These are phyloP conservation scores for Parascedosporium putredinis DNA, from an alignment of 2,329 filamentous ascomycete species.

Conservation along the genomic window DNA sequence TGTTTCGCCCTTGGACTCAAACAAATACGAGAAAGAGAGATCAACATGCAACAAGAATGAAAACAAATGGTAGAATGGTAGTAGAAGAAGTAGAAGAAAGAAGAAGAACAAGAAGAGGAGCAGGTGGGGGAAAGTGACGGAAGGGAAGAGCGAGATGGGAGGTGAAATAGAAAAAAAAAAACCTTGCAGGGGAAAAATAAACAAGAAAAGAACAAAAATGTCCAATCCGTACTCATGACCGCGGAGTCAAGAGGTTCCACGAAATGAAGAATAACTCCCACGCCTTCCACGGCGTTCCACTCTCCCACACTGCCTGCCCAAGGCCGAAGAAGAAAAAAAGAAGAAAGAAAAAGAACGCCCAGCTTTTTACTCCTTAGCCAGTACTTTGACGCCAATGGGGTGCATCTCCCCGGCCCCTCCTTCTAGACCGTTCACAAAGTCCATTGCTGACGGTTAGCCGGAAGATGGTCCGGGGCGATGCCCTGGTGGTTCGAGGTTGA, in stretches of 20 bases:
- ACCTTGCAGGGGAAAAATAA: too few species aligned
- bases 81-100: neutral
- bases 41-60: constrained; percentile 2
- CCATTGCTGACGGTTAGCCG: too few species aligned
- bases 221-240: too few species aligned
- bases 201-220: too few species aligned
- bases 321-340: neutral
- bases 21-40: neutral
- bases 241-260: too few species aligned
- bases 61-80: too few species aligned
- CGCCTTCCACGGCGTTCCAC: neutral
- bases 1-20: neutral
- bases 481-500: neutral
- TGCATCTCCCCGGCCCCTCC: neutral
- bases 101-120: too few species aligned
- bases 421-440: too few species aligned
- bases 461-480: neutral
- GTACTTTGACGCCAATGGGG: neutral
- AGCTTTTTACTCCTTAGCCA: neutral
- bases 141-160: too few species aligned
- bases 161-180: too few species aligned
- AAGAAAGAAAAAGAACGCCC: neutral
- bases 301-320: neutral
- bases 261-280: neutral
- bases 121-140: too few species aligned